Base-by-base conservation (phyloP, 352 stramenopile species). In the Globisporangium spinosum region DNA sequence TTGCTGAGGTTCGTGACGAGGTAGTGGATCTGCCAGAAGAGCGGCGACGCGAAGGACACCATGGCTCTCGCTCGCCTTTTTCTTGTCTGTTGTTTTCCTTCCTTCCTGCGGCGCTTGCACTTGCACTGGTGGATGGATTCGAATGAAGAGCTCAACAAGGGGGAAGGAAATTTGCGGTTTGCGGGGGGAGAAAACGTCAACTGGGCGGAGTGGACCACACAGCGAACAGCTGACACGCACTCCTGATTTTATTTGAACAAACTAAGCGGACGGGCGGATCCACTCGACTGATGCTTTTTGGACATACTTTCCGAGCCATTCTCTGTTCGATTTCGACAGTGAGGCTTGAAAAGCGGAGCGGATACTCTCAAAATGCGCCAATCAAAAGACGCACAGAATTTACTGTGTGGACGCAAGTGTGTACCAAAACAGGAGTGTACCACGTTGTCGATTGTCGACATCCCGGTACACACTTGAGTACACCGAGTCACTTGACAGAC, bases 1-100 rank as follows among this genome's bases (percentile, higher is more conserved):
- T 98, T 98, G 79, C 76, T 97, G 59, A 98, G 84, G 76, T 96
- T 97, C 35, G 86, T 95, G 38, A 98, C 89, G 63, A 98, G 78
- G 73, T 96, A 97, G 69, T 95, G 92, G 70, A 98, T 98, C 79
- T 98, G 91, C 90, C 89, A 98, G 77, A 97, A 97, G 43, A 97
- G 77, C 68, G 91, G 91, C 75, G 90, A 97, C 70, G 90, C 89
- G 74, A 97, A 97, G 72, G 89, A 95, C 72, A 94, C 86, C 89
- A 96, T 95, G 57, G 57, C 62, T 63, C 47, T 63, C 56, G 57
- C 34, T 25, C 58, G 34, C 27, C 56, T 54, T 61, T 60, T 76
- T 72, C 63, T 71, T 61, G 15, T 20, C 57, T 64, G 58, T 17
- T 20, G 57, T 64, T 12, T 67, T 34, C 29, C 34, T 10, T 60